Evolutionary conservation across 176 grass and related monocot genomes (phyloP).

Genomic region (Oryza glumipatula): DNA sequence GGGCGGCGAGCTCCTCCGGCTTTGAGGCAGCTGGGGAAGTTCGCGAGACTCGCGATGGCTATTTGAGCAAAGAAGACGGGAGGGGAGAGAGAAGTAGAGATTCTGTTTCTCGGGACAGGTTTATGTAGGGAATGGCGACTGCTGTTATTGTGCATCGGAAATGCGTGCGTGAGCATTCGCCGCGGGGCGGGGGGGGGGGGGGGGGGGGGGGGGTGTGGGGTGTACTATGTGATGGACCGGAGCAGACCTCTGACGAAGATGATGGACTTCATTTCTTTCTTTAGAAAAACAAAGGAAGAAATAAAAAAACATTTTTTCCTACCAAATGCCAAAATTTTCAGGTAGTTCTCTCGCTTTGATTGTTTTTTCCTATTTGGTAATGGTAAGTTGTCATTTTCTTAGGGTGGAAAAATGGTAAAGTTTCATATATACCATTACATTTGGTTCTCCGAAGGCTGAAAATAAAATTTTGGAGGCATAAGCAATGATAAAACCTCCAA

Average conservation of each 20-base stretch:
- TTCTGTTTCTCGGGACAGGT: conserved; percentile 30
- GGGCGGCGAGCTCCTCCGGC: not conserved
- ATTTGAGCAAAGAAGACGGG: not conserved
- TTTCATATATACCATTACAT: not conserved
- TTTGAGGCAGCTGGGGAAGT: not conserved
- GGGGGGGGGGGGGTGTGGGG: too few relatives aligned
- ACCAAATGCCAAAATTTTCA: too few relatives aligned
- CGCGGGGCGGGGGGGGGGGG: too few relatives aligned
- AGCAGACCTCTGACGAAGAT: not conserved
- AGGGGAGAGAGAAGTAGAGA: not conserved
- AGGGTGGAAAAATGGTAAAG: too few relatives aligned
- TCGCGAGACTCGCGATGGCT: not conserved
- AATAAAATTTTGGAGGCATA: not conserved
- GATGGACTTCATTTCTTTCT: not conserved
- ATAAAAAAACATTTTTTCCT: too few relatives aligned
- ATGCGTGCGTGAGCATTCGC: not conserved
- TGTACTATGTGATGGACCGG: too few relatives aligned
- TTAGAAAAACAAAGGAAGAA: not conserved
- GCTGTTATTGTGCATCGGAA: conserved; percentile 25
- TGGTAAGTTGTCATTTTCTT: too few relatives aligned
- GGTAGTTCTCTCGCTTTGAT: too few relatives aligned
- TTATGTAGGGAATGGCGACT: not conserved
- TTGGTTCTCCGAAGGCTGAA: not conserved
- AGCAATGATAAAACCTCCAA: not conserved
- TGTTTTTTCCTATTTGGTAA: too few relatives aligned